Evolutionary conservation across 2,329 filamentous ascomycete genomes (phyloP), one percentile per base, ranked within the genome.

Genomic region (Fusarium austroafricanum): DNA sequence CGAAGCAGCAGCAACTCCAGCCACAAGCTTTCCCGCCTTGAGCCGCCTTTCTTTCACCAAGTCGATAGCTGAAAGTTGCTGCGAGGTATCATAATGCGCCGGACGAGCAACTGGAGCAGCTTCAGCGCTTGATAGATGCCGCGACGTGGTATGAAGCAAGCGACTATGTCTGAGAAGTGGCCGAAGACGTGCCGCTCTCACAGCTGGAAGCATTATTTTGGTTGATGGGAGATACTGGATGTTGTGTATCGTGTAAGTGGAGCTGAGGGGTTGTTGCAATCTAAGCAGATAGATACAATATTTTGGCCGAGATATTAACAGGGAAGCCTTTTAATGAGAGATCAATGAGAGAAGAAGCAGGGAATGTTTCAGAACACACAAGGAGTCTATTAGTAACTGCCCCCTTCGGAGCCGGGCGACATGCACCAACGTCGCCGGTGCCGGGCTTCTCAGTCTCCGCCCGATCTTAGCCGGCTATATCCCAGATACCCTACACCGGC

Each of bases 1-100:
- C 4, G 91, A 90, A 50, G 87, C 85, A 11, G 93, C 92, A 31
- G 94, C 95, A 45, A 93, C 87, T 37, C 91, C 91, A 18, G 90
- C 92, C 66, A 92, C 84, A 38, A 96, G 83, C 73, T 87, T 89
- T 5, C 90, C 91, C n/a, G 88, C 86, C 73, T 91, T 92, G 64
- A 85, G 86, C 47, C 95, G 87, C 53, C 78, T 72, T 7, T 74
- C 75, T 28, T 75, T 65, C 20, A 80, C 73, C 5, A 74, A 75
- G 8, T 75, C 70, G 23, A 79, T 73, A 15, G 73, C 68, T 4
- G 76, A 75, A 10, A 73, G 62, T 7, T 65, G 58, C 26, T 69
- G 62, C 2, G 68, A 62, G 33, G 62, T 73, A 17, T 71, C 67
- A 53, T 70, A 73, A 26, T 65, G 67, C 4, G 76, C 74, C 11